These are phyloP conservation scores for Tulasnella sp. DNA, from an alignment of 768 basidiomycete genomes.

Conservation along the genomic window DNA sequence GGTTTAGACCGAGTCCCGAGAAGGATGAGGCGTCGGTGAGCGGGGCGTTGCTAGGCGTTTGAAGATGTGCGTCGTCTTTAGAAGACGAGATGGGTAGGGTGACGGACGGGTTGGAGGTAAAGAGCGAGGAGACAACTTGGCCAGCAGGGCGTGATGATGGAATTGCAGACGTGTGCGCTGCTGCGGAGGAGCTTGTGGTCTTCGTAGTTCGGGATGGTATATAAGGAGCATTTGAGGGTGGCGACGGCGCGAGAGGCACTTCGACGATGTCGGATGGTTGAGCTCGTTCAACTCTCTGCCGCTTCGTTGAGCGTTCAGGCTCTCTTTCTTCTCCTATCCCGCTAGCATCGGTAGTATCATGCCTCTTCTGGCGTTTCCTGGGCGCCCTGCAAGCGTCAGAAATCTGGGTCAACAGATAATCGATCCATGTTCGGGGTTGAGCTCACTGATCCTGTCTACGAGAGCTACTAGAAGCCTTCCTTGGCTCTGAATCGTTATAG, in stretches of 20 bases:
- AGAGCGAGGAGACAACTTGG: slow-evolving; percentile 73
- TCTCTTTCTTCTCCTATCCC: not conserved
- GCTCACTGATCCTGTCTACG: slow-evolving; percentile 46
- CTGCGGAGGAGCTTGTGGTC: not conserved
- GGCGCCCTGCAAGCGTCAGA: not conserved
- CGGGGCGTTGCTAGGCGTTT: slow-evolving; percentile 73
- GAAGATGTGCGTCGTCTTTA: slow-evolving; percentile 22
- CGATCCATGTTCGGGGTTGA: not conserved
- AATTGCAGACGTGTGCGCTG: slow-evolving; percentile 1
- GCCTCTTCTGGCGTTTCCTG: not conserved
- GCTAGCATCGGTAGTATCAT: not conserved
- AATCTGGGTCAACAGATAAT: slow-evolving; percentile 37
- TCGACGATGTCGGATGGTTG: no score
- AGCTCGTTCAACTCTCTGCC: not conserved
- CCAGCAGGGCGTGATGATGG: slow-evolving; percentile 18
- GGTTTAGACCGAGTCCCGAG: slow-evolving; percentile 68
- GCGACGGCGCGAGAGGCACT: not conserved
- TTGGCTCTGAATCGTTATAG: slow-evolving; percentile 26
- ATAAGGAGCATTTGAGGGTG: not conserved
- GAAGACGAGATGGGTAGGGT: slow-evolving; percentile 32
- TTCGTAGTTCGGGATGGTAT: slow-evolving; percentile 7
- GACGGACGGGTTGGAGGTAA: slow-evolving; percentile 70
- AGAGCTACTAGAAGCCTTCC: slow-evolving; percentile 23
- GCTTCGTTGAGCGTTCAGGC: slow-evolving; percentile 7
- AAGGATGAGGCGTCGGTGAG: slow-evolving; percentile 63